phyloP scores from a whole-genome alignment of 306 rosid species.

The Ceratonia siliqua region DNA sequence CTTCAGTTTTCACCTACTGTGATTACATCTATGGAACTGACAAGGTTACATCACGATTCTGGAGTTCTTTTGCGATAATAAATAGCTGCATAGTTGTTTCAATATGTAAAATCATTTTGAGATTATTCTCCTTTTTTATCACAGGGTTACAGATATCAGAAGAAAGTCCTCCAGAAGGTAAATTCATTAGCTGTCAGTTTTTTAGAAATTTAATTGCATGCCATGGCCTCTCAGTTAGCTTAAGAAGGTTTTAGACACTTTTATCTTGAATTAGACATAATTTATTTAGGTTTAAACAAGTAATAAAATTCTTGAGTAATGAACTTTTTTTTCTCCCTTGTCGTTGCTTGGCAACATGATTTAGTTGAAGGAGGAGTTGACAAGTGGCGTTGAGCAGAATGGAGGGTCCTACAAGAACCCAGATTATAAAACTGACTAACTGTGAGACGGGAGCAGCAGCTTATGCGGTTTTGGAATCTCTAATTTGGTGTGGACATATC shows the following conservation, averaged over 20 bases:
- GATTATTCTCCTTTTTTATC: slow-evolving; percentile 37
- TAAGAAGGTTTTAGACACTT: not conserved
- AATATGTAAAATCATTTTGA: slow-evolving; percentile 32
- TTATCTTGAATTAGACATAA: not conserved
- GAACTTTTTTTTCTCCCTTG: not conserved
- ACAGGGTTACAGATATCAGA: slow-evolving; percentile 88
- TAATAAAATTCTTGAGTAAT: slow-evolving; percentile 1
- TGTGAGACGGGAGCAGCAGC: not conserved
- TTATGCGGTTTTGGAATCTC: slow-evolving; percentile 19
- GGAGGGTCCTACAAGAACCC: slow-evolving; percentile 49
- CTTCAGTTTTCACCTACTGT: slow-evolving; percentile 96
- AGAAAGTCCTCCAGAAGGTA: slow-evolving; percentile 79
- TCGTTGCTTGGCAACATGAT: slow-evolving; percentile 13
- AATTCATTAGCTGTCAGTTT: slow-evolving; percentile 12
- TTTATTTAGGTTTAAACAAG: not conserved
- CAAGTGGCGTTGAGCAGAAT: slow-evolving; percentile 44
- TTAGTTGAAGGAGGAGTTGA: slow-evolving; percentile 75
- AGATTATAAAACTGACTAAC: slow-evolving; percentile 56
- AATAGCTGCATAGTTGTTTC: slow-evolving; percentile 22
- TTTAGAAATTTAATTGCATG: slow-evolving; percentile 12
- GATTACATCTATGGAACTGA: slow-evolving; percentile 96
- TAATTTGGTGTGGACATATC: slow-evolving; percentile 16
- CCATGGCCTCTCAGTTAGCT: not conserved
- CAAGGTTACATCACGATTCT: slow-evolving; percentile 61
- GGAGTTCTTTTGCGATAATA: slow-evolving; percentile 26